Evolutionary conservation across 306 rosid species (phyloP).

Genomic region (Cucumis melo): DNA sequence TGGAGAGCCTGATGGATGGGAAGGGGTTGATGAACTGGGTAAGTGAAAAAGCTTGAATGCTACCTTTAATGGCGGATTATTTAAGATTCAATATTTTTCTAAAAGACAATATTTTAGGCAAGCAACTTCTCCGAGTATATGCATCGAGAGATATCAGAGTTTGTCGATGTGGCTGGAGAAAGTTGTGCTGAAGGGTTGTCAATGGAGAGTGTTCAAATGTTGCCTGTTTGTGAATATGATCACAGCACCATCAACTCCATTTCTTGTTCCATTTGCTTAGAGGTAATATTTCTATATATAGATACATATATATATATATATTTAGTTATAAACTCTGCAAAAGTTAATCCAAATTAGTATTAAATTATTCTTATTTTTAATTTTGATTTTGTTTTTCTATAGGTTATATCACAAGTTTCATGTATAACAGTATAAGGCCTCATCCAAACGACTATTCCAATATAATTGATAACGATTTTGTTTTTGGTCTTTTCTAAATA

Average conservation of each 20-base stretch:
- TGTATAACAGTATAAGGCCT: no score
- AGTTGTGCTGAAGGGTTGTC: conserved; percentile 20
- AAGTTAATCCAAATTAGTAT: no score
- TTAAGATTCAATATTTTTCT: not conserved
- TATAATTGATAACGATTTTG: no score
- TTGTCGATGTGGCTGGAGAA: conserved; percentile 7
- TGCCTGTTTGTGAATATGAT: conserved; percentile 13
- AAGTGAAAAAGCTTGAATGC: not conserved
- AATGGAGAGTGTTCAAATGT: conserved; percentile 16
- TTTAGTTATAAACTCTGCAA: no score
- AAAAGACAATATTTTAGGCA: conserved; percentile 12
- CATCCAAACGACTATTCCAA: no score
- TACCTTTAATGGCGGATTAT: not conserved
- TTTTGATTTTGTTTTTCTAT: no score
- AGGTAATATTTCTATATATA: conserved; percentile 13
- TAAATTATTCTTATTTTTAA: no score
- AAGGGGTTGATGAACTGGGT: conserved; percentile 28
- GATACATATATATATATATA: not conserved
- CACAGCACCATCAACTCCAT: not conserved
- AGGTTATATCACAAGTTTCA: no score
- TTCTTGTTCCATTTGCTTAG: conserved; percentile 40
- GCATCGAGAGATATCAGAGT: conserved; percentile 20
- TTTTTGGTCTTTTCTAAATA: no score
- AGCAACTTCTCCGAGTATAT: conserved; percentile 12
- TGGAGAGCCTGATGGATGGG: conserved; percentile 27